Base-by-base conservation (phyloP, 2,329 filamentous ascomycete genomes). In the Aspergillus quadricinctus region DNA sequence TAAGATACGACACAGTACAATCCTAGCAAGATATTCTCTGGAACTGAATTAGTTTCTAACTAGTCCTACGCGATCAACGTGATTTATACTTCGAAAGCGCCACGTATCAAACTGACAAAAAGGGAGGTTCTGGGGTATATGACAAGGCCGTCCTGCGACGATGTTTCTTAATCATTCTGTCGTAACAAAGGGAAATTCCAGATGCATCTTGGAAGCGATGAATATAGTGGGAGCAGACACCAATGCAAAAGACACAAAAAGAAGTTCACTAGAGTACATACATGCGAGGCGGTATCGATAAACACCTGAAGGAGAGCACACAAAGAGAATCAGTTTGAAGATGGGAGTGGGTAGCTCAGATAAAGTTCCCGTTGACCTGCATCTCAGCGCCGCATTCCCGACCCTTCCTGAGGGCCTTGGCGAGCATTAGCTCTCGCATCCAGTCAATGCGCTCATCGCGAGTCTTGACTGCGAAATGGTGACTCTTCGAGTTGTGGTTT, bases 371-470 rank as follows among this genome's bases (percentile, higher is more conserved):
- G 51, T 75, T 73, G 43, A 70, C 50, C 6, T 64, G 53, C 51
- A 72, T 43, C 1, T 60, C 53, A 9, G 64, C 68, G 3, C 72
- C 72, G 10, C 58, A 63, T 2, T 72, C 68, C 7, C 65, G 66
- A 19, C 70, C 71, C 10, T 62, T 61, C 14, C 64, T 65, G 10
- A 75, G 61, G 14, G 76, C 75, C 48, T 74, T 76, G n/a, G 75
- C 75, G 3, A 78, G 71, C 76, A 78, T 78, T 31, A 78, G 60
- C 62, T 77, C 75, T 3, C 76, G 68, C 75, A 78, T 77, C 94
- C 94, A 99, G 72, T 97, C 93, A 67, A 97, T 97, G 59, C 93
- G 84, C 71, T 97, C 90, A 69, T 97, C 90, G 14, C 92, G 84
- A 66, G 81, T 85, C 76, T 88, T 88, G 64, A 97, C 93, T 0